A percentile compares a stretch with the other conserved stretches of the same genome.
Conservation (phyloP, 257 asterid species). For the Solanum okadae region DNA sequence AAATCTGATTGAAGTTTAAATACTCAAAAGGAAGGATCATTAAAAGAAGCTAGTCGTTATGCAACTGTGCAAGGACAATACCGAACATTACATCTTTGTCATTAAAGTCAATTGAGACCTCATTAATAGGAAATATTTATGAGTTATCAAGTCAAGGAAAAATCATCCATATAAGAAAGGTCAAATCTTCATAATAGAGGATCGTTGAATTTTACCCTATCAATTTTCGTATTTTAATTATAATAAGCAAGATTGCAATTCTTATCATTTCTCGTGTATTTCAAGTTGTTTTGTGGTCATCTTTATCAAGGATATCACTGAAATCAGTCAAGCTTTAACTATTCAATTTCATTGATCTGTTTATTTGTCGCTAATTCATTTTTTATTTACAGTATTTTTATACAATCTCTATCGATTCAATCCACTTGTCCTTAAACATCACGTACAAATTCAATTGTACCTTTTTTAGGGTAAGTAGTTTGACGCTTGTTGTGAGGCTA, state of each 20-base stretch:
- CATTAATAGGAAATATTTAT: too few relatives aligned
- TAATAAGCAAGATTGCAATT: too few relatives aligned
- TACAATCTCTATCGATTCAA: background rate
- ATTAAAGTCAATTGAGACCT: too few relatives aligned
- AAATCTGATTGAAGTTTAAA: too few relatives aligned
- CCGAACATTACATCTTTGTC: too few relatives aligned
- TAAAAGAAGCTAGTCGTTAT: too few relatives aligned
- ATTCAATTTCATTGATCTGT: background rate
- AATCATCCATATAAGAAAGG: background rate
- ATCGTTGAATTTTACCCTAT: background rate
- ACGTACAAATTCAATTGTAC: background rate
- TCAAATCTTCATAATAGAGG: background rate
- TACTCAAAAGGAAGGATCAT: too few relatives aligned
- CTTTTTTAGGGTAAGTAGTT: background rate
- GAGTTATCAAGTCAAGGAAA: background rate
- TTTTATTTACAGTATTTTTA: too few relatives aligned
- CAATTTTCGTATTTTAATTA: background rate
- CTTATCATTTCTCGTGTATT: too few relatives aligned
- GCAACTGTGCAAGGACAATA: too few relatives aligned
- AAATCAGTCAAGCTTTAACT: background rate
- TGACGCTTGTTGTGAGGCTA: background rate
- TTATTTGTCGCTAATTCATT: background rate
- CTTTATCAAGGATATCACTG: background rate
- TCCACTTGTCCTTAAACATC: background rate
- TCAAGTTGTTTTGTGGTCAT: background rate